Evolutionary conservation across 2,329 filamentous ascomycete species (phyloP), one percentile per base, ranked within the genome.

Genomic region (Paradendryphiella salina): DNA sequence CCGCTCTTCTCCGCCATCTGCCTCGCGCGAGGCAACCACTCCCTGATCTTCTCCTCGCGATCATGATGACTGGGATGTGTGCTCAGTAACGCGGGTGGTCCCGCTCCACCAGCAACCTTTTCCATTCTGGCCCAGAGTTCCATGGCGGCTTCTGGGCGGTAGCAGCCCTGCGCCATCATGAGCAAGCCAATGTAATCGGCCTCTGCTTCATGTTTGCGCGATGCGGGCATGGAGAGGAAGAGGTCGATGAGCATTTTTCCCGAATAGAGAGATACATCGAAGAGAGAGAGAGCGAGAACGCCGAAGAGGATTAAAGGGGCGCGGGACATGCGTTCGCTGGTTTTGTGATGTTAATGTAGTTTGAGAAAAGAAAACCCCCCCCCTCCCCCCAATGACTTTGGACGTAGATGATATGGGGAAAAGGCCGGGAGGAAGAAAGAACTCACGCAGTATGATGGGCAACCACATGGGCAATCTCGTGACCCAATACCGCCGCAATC

Each of bases 131-230:
- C 63, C 80, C 80, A 82, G 52, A 92, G 83, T 0, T 76, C 77
- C 35, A 87, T 76, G 0, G 88, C 88, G 53, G 84, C 82, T 10
- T 79, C 73, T 1, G 89, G 89, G 54, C 90, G 80, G 67, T 88
- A 92, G 74, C 89, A 92, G 20, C 85, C 86, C 73, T 89, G 83
- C 0, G 88, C 84, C 87, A 92, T 92, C 80, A 92, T 88, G 80
- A 92, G 84, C 28, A 92, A 72, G 0, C 89, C 89, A 39, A 92
- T 90, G 63, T 88, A 89, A 65, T 93, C 89, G 0, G 89, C 89
- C 75, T 93, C 88, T 40, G 79, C 83, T 77, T 86, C 89, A 74
- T 91, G 88, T 65, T 80, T 81, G 40, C 89, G 78, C 38, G 82
- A 84, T 69, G 88, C 88, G 1, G 88, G 89, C 53, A 82, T 76